Conservation (phyloP, 2,329 filamentous ascomycete species). For the Coniochaeta ligniaria region DNA sequence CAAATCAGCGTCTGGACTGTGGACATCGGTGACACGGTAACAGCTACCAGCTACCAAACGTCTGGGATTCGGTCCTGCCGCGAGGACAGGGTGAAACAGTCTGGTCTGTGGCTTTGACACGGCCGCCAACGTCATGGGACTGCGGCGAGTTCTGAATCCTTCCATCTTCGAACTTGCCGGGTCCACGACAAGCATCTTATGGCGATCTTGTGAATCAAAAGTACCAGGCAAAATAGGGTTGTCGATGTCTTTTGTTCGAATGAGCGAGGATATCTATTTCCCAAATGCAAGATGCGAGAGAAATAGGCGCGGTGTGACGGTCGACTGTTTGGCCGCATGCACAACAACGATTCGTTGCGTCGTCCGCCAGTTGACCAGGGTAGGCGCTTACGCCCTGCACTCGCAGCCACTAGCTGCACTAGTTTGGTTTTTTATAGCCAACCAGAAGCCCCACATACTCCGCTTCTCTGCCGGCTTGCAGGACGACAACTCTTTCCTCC, state of each 20-base stretch:
- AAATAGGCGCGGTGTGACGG: conserved; percentile 3
- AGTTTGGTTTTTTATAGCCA: background rate
- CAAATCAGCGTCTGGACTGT: background rate
- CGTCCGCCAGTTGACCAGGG: background rate
- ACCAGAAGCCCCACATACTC: background rate
- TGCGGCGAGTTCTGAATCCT: background rate
- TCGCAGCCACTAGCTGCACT: background rate
- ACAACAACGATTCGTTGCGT: background rate
- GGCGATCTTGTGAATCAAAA: background rate
- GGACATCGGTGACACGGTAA: background rate
- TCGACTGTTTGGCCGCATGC: background rate
- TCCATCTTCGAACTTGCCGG: background rate
- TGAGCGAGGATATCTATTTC: no score
- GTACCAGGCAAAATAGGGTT: background rate
- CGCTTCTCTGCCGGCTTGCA: background rate
- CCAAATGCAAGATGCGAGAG: background rate
- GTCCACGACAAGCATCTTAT: background rate
- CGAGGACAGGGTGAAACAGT: background rate
- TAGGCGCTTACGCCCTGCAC: background rate
- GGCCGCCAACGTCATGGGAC: background rate
- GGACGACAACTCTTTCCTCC: background rate
- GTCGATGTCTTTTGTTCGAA: background rate
- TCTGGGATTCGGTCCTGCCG: background rate
- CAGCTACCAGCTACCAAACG: background rate
- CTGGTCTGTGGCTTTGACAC: background rate